Percentiles rank a stretch among this genome's conserved stretches.
These are phyloP conservation scores for Boletus sensibilis DNA, from an alignment of 768 basidiomycete genomes.

Conservation along the genomic window DNA sequence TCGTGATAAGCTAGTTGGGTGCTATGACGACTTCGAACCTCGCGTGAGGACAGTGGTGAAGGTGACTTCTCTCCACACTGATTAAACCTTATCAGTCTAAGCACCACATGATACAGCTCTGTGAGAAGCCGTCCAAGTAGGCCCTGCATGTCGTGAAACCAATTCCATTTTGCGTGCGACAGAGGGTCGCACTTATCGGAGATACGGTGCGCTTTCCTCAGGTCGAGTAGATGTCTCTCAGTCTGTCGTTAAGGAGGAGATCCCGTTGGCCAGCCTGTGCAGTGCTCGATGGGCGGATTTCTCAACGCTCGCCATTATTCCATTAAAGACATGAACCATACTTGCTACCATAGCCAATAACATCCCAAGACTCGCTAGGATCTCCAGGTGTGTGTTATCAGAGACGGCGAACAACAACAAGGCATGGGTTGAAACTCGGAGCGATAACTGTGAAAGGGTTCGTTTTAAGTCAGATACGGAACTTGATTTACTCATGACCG, in stretches of 20 bases:
- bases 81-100: too few species aligned
- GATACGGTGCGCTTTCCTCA: constrained; percentile 40
- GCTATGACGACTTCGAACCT: too few species aligned
- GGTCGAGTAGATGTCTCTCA: too few species aligned
- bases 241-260: too few species aligned
- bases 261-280: too few species aligned
- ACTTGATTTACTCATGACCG: not conserved
- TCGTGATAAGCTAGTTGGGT: too few species aligned
- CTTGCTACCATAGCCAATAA: too few species aligned
- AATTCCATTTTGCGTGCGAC: constrained; percentile 39
- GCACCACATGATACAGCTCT: constrained; percentile 25
- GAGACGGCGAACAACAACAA: not conserved
- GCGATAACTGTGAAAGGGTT: not conserved
- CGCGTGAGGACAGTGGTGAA: too few species aligned
- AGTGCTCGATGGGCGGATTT: too few species aligned
- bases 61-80: too few species aligned
- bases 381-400: not conserved
- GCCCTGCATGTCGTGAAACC: constrained; percentile 43
- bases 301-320: not conserved
- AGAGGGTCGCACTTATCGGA: constrained; percentile 46
- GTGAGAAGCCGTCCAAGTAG: constrained; percentile 42
- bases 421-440: not conserved
- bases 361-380: too few species aligned
- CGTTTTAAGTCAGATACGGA: too few species aligned
- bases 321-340: not conserved